These are phyloP conservation scores for Talaromyces sp. DNA, from an alignment of 2,329 filamentous ascomycete species.

Conservation along the genomic window DNA sequence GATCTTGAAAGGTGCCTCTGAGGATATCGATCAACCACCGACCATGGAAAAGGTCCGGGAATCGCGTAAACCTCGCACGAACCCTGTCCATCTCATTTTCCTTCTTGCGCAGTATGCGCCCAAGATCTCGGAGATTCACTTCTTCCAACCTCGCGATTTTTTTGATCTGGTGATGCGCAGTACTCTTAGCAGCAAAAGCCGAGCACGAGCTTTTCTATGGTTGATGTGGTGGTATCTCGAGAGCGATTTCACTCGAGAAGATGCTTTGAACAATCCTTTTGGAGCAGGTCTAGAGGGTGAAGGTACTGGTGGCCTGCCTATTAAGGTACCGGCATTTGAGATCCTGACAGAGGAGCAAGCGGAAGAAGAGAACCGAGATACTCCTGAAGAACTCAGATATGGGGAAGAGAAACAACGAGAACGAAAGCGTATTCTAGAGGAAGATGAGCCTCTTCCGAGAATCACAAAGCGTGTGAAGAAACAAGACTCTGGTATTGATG, in stretches of 20 bases:
- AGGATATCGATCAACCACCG: constrained; percentile 81
- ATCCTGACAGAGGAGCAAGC: constrained; percentile 49
- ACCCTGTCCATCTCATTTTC: constrained; percentile 96
- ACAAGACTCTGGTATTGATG: constrained; percentile 33
- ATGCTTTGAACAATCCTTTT: constrained; percentile 86
- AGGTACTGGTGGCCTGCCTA: constrained; percentile 41
- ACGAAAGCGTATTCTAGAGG: constrained; percentile 49
- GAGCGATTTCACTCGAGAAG: constrained; percentile 86
- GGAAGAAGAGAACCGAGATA: constrained; percentile 51
- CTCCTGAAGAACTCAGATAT: constrained; percentile 47
- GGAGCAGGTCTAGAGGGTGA: constrained; percentile 54
- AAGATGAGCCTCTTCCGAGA: constrained; percentile 46
- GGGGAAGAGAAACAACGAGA: constrained; percentile 49
- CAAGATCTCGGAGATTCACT: constrained; percentile 90
- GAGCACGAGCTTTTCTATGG: constrained; percentile 89
- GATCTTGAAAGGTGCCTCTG: constrained; percentile 92
- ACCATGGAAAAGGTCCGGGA: constrained; percentile 79
- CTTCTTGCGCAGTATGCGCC: constrained; percentile 85
- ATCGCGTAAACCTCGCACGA: constrained; percentile 70
- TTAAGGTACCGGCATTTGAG: constrained; percentile 48
- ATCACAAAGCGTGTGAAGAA: constrained; percentile 46
- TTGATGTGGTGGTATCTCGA: constrained; percentile 99
- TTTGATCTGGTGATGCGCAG: constrained; percentile 95
- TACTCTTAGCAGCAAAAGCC: constrained; percentile 73
- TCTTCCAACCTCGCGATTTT: constrained; percentile 80